phyloP scores from a whole-genome alignment of 805 yeast species.

The Candida andamanensis region DNA sequence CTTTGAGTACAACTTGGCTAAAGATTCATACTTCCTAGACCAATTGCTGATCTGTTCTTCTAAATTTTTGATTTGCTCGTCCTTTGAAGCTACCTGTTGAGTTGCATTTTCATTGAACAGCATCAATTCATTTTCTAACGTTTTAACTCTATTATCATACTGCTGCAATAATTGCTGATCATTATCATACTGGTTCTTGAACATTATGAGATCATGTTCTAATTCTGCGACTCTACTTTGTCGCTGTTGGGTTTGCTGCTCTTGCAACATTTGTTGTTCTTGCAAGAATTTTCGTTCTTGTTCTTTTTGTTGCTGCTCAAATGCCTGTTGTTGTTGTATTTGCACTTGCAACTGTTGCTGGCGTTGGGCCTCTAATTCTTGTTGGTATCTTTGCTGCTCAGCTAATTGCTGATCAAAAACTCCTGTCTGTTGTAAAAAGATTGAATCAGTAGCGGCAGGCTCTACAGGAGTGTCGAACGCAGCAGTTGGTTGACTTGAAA shows the following conservation, averaged over 20 bases:
- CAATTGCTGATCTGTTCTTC: conserved; percentile 75
- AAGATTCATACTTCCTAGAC: conserved; percentile 82
- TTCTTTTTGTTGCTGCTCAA: conserved; percentile 69
- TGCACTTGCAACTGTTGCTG: conserved; percentile 65
- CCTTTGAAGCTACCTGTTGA: conserved; percentile 70
- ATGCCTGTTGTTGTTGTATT: conserved; percentile 63
- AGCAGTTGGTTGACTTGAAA: conserved; percentile 43
- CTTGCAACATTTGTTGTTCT: conserved; percentile 63
- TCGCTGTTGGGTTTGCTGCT: conserved; percentile 67
- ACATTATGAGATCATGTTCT: conserved; percentile 71
- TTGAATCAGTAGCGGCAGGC: conserved; percentile 32
- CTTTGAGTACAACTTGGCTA: conserved; percentile 86
- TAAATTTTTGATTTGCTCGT: conserved; percentile 59
- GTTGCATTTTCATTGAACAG: conserved; percentile 59
- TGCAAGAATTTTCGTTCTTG: conserved; percentile 64
- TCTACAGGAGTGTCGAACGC: conserved; percentile 25
- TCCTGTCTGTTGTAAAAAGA: conserved; percentile 52
- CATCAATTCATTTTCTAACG: conserved; percentile 67
- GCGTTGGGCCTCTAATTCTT: conserved; percentile 60
- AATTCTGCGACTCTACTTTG: conserved; percentile 76
- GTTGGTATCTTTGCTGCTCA: conserved; percentile 57
- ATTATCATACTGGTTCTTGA: conserved; percentile 78
- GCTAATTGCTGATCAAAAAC: conserved; percentile 47
- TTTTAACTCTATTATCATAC: conserved; percentile 79
- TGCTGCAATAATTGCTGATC: conserved; percentile 81